Conservation (phyloP, 768 basidiomycete genomes). For the Leccinellum rugosiceps region DNA sequence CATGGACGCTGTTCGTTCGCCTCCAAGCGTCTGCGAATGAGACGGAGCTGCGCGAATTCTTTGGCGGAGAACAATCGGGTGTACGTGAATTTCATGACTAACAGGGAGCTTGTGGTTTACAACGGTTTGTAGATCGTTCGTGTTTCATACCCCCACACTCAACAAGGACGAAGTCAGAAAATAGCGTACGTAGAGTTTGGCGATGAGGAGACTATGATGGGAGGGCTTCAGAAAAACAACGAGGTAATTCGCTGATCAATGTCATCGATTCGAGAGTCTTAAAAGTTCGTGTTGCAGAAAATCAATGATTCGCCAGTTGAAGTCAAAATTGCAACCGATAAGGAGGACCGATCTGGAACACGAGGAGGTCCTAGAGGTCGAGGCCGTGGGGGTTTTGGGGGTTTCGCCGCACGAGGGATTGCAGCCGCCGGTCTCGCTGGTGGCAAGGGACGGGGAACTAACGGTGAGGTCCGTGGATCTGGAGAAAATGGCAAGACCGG, state of each 20-base stretch:
- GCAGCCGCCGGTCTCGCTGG: constrained; percentile 65
- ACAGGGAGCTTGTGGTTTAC: background rate
- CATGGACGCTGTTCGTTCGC: constrained; percentile 85
- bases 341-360: constrained; percentile 38
- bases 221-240: constrained; percentile 69
- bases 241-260: constrained; percentile 45
- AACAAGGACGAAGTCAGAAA: constrained; percentile 47
- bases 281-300: constrained; percentile 44
- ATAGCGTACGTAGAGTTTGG: constrained; percentile 89
- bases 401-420: constrained; percentile 61
- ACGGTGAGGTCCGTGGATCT: constrained; percentile 29
- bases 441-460: constrained; percentile 27
- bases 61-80: constrained; percentile 63
- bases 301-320: constrained; percentile 64
- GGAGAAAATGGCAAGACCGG: constrained; percentile 27
- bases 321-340: constrained; percentile 69
- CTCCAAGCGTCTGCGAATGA: constrained; percentile 55
- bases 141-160: constrained; percentile 54
- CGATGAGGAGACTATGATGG: constrained; percentile 82
- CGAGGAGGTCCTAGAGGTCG: constrained; percentile 58
- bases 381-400: constrained; percentile 45
- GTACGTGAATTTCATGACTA: constrained; percentile 39
- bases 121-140: constrained; percentile 54
- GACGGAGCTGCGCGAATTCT: constrained; percentile 70
- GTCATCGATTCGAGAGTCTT: background rate